phyloP scores from a whole-genome alignment of 1,284 basidiomycete genomes.

The Sphagnurus paluster region DNA sequence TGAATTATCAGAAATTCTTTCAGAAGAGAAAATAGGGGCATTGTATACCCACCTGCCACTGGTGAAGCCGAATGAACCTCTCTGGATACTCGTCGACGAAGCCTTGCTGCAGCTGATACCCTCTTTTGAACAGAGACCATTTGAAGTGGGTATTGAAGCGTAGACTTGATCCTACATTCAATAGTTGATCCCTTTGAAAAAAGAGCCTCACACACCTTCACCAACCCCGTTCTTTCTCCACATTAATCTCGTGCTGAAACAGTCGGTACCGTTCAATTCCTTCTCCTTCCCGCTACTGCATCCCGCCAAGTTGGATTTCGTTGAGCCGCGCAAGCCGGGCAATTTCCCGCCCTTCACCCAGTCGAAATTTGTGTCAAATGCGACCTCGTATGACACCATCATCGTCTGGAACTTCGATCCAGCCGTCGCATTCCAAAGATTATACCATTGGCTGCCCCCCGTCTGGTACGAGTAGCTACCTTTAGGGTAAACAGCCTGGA shows the following conservation, averaged over 20 bases:
- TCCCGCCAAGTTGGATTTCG: constrained; percentile 28
- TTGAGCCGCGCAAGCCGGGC: constrained; percentile 50
- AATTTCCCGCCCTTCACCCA: constrained; percentile 77
- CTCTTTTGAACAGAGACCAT: constrained; percentile 56
- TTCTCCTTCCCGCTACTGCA: constrained; percentile 62
- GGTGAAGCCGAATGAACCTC: constrained; percentile 68
- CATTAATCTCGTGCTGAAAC: constrained; percentile 73
- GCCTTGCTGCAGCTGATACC: constrained; percentile 64
- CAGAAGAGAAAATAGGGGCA: constrained; percentile 10
- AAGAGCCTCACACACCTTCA: constrained; percentile 68
- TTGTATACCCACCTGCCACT: constrained; percentile 61
- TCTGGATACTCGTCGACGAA: constrained; percentile 68
- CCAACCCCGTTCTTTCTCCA: constrained; percentile 64
- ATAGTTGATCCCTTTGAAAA: constrained; percentile 8
- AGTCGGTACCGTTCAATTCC: constrained; percentile 53
- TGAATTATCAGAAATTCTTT: constrained; percentile 4
- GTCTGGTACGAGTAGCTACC: constrained; percentile 59
- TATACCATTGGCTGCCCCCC: constrained; percentile 66
- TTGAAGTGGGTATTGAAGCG: constrained; percentile 57
- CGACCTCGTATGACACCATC: constrained; percentile 71
- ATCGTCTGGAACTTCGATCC: constrained; percentile 58
- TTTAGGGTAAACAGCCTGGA: constrained; percentile 63
- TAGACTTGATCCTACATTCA: constrained; percentile 44
- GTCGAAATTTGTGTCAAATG: constrained; percentile 63
- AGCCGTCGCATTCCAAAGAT: constrained; percentile 61